Conservation (phyloP, 1,139 yeast genomes). For the Yarrowia galli region DNA sequence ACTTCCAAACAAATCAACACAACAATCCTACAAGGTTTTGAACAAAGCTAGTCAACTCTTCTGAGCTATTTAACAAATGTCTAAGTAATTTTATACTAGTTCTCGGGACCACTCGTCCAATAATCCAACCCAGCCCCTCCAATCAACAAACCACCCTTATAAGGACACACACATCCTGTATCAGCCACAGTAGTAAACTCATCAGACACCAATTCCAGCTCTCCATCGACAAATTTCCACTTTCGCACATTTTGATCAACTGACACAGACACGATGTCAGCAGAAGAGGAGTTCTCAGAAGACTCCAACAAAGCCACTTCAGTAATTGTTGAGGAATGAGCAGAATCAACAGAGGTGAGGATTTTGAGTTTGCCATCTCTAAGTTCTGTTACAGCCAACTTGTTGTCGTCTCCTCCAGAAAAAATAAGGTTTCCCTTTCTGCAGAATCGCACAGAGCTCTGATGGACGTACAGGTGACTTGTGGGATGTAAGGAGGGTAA, state of each 20-base stretch:
- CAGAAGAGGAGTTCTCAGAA: constrained; percentile 36
- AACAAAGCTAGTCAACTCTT: too few species aligned
- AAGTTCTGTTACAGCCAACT: constrained; percentile 57
- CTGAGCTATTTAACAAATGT: too few species aligned
- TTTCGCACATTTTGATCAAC: constrained; percentile 80
- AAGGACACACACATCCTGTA: constrained; percentile 67
- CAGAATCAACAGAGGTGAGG: constrained; percentile 56
- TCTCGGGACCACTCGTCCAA: constrained; percentile 43
- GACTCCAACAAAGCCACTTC: constrained; percentile 56
- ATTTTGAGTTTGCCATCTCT: constrained; percentile 49
- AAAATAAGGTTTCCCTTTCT: constrained; percentile 48
- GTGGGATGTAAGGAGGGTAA: constrained; percentile 49
- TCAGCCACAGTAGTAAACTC: constrained; percentile 86
- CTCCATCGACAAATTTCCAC: constrained; percentile 59
- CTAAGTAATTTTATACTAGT: too few species aligned
- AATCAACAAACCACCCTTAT: constrained; percentile 40
- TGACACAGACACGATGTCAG: constrained; percentile 58
- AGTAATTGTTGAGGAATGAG: constrained; percentile 89
- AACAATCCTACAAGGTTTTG: too few species aligned
- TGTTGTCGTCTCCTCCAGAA: constrained; percentile 95
- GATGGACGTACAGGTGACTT: constrained; percentile 12
- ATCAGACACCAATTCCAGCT: constrained; percentile 54
- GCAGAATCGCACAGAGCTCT: constrained; percentile 22
- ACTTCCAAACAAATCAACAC: too few species aligned
- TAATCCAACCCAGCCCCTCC: constrained; percentile 50